A percentile compares a stretch with the other conserved stretches of the same genome.
These are phyloP conservation scores for Hypocreales sp. DNA, from an alignment of 2,329 filamentous ascomycete species.

Conservation along the genomic window DNA sequence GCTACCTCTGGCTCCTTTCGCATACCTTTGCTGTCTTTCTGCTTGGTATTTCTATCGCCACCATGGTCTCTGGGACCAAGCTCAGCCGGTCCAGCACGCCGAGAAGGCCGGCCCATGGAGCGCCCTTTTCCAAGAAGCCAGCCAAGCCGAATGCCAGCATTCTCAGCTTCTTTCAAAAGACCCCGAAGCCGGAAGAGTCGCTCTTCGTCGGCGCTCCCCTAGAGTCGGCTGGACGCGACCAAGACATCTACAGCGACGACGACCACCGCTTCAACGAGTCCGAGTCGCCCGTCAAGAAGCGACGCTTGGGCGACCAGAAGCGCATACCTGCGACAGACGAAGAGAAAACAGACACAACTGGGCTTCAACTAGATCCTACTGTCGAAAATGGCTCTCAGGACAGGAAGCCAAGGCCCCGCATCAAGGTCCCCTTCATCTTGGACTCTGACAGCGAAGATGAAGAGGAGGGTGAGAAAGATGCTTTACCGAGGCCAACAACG, in stretches of 20 bases:
- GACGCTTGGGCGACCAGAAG: constrained; percentile 11
- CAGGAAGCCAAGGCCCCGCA: constrained; percentile 9
- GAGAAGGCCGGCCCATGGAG: constrained; percentile 12
- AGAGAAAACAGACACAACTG: background rate
- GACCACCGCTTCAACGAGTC: constrained; percentile 18
- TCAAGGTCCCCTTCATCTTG: constrained; percentile 45
- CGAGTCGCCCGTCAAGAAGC: constrained; percentile 14
- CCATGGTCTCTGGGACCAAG: constrained; percentile 20
- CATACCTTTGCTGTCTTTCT: too few species aligned
- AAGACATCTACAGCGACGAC: constrained; percentile 13
- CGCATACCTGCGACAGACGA: constrained; percentile 1
- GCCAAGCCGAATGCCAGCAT: constrained; percentile 47
- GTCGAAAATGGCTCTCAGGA: constrained; percentile 3
- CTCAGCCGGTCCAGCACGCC: constrained; percentile 15
- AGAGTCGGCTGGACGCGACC: constrained; percentile 8
- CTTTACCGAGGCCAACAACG: background rate
- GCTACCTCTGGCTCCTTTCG: too few species aligned
- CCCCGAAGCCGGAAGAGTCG: constrained; percentile 39
- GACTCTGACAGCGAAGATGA: constrained; percentile 45
- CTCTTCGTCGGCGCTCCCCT: constrained; percentile 32
- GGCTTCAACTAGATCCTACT: constrained; percentile 14
- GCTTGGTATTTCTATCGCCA: too few species aligned
- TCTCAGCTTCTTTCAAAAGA: constrained; percentile 60
- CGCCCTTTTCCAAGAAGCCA: constrained; percentile 16
- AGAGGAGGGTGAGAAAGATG: constrained; percentile 5